Evolutionary conservation across 176 grass and related monocot species (phyloP), one percentile per base, ranked within the genome.

Genomic region (Melocanna baccifera): DNA sequence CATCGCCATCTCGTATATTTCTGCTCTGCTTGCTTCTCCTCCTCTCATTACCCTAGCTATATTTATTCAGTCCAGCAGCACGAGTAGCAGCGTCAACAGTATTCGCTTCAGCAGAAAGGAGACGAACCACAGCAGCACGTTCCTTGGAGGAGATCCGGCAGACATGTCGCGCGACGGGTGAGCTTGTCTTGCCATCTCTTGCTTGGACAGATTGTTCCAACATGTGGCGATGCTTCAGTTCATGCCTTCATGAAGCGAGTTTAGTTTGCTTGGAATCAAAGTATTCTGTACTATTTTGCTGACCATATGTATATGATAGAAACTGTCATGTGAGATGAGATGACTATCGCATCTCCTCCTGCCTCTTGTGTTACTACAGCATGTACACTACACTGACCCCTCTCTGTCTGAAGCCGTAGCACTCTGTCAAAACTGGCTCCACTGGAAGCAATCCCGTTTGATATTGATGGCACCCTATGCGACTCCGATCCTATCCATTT

Each of bases 401-500:
- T 6, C 1, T 71, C 1, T 71, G n/a, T 52, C 55, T 90, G n/a
- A 80, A 81, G 15, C 73, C 55, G 69, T 82, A 71, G 71, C n/a
- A 7, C 81, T 18, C 78, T 92, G 62, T 40, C 57, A 39, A 67
- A 89, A 68, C 77, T 97, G 53, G 88, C 94, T 79, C 90, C 94
- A 13, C 75, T 94, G 59, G 94, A 92, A 51, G 92, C 92, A 7
- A 40, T 97, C 80, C 75, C 92, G 55, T 97, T 97, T 39, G 92
- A 97, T 82, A 89, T 97, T 39, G 92, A 97, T 62, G 94, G 94
- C 52, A 97, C 94, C 12, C 69, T 97, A 12, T 87, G 81, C 48
- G 94, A 97, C 81, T 97, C 94, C 48, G 94, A 97, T 41, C 94
- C 94, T 12, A 76, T 94, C 81, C 94, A 97, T 75, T 97, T 91